Conservation (phyloP, 306 rosid genomes). For the Citrullus amarus region DNA sequence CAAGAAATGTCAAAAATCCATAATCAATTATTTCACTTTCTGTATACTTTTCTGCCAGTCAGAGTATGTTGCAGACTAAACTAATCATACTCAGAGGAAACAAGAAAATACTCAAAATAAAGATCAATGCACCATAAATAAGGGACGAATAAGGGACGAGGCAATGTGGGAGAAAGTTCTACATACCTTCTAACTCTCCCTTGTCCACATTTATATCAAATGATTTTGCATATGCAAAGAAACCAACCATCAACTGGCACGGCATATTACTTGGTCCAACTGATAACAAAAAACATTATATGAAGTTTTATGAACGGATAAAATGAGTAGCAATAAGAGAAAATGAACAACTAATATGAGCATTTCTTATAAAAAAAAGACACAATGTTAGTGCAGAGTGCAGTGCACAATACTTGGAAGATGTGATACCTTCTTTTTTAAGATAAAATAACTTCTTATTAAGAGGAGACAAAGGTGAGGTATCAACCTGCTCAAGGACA, state of each 20-base stretch:
- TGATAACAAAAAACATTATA: constrained; percentile 19
- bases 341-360: neutral
- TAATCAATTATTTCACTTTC: neutral
- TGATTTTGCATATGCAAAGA: constrained; percentile 77
- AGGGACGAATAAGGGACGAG: neutral
- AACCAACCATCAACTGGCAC: constrained; percentile 94
- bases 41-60: neutral
- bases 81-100: neutral
- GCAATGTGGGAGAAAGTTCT: neutral
- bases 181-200: constrained; percentile 75
- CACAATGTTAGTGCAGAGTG: neutral
- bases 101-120: neutral
- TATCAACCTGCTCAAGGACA: neutral
- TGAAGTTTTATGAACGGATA: neutral
- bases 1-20: neutral
- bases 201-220: constrained; percentile 63
- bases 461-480: neutral
- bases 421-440: neutral
- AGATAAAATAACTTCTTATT: neutral
- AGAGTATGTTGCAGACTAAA: neutral
- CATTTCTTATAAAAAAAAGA: neutral
- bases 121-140: neutral
- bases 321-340: neutral
- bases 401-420: neutral
- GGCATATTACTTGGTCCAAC: constrained; percentile 83